Evolutionary conservation across 352 stramenopile genomes (phyloP).

Genomic region (Phytophthora rubi): DNA sequence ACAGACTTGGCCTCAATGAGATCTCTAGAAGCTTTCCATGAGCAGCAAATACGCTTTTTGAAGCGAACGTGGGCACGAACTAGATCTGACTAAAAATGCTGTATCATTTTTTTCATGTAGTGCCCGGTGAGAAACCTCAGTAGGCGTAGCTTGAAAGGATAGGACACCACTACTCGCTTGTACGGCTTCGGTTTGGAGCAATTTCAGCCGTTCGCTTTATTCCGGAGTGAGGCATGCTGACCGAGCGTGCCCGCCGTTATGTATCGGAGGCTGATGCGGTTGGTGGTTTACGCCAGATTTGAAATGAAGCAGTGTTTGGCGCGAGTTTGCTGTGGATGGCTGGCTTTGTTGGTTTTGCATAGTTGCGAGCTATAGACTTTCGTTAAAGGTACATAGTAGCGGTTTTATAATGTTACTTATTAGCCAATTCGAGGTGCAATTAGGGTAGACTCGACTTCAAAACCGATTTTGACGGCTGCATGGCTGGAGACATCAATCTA

Average conservation of each 20-base stretch:
- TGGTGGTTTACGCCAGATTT: not conserved
- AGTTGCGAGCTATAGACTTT: not conserved
- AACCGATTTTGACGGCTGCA: too few relatives aligned
- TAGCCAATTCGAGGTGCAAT: too few relatives aligned
- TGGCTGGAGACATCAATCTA: too few relatives aligned
- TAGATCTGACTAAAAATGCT: not conserved
- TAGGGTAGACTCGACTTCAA: too few relatives aligned
- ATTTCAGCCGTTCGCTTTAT: not conserved
- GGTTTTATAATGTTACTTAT: not conserved
- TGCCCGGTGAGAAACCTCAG: not conserved
- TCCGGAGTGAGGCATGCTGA: not conserved
- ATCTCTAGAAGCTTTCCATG: not conserved
- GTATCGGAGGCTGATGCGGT: not conserved
- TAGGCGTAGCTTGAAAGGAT: not conserved
- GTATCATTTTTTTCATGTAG: not conserved
- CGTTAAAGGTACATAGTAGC: not conserved
- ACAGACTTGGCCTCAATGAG: not conserved
- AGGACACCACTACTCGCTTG: not conserved
- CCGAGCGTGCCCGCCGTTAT: too few relatives aligned
- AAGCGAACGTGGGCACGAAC: not conserved
- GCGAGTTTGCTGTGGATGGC: not conserved
- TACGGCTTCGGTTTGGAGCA: not conserved
- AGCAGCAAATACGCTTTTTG: not conserved
- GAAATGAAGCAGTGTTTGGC: not conserved
- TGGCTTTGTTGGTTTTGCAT: not conserved